Evolutionary conservation across 228 moss, liverwort and hornwort genomes (phyloP).

Genomic region (Sphagnum magellanicum): DNA sequence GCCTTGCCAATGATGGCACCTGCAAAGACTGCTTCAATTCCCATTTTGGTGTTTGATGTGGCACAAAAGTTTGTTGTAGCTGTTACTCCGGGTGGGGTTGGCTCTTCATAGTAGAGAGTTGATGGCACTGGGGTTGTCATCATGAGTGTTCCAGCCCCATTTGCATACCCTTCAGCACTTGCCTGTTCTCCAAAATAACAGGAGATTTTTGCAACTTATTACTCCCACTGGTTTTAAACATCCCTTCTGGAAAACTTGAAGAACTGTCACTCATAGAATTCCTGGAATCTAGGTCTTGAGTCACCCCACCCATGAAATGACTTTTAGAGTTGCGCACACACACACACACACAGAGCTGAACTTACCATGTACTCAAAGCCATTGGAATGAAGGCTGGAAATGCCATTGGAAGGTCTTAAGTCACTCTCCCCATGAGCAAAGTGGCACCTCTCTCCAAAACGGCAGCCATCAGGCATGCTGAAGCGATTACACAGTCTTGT

Average conservation of each 20-base stretch:
- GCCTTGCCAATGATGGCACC: conserved; percentile 92
- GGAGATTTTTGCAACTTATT: no score
- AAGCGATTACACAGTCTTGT: conserved; percentile 88
- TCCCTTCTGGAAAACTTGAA: no score
- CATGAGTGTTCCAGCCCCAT: conserved; percentile 21
- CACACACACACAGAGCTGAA: background rate
- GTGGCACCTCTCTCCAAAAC: conserved; percentile 84
- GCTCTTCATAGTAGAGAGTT: conserved; percentile 82
- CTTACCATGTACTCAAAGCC: conserved; percentile 36
- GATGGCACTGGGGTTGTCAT: conserved; percentile 66
- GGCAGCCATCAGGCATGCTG: conserved; percentile 72
- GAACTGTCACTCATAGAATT: no score
- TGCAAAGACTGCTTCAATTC: conserved; percentile 77
- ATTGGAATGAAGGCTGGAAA: conserved; percentile 17
- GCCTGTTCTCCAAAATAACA: background rate
- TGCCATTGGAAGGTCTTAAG: conserved; percentile 68
- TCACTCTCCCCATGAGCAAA: conserved; percentile 85
- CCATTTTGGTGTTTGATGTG: conserved; percentile 79
- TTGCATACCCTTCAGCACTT: conserved; percentile 12
- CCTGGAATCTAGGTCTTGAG: no score
- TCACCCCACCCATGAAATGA: no score
- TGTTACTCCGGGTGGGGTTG: conserved; percentile 84
- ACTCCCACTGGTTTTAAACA: no score
- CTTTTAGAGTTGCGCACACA: no score
- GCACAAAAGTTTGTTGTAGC: conserved; percentile 41